Base-by-base conservation (phyloP, 805 yeast species). In the Monosporozyma solicola region DNA sequence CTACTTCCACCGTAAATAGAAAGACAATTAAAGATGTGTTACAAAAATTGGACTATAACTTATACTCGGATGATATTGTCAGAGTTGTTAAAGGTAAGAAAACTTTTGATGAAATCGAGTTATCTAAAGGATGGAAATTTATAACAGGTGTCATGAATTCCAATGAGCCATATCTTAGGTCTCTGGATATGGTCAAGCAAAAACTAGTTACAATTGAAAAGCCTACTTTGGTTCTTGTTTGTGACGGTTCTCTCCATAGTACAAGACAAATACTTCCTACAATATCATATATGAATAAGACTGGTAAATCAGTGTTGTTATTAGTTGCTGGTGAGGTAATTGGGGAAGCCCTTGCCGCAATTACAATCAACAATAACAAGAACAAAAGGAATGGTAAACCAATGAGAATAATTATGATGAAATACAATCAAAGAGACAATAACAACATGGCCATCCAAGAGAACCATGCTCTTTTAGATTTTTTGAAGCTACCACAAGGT, bases 101-200 rank as follows among this genome's bases (percentile, higher is more conserved):
- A 16, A 57, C 59, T 4, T 39, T 49, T 32, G 70, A 66, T 52
- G 64, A 62, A 31, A 45, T 66, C 8, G 67, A 64, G 9, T 51
- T 65, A 8, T 61, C 68, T n/a, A 60, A 65, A 45, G 71, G 70
- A 9, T 65, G 69, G 68, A 65, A 60, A 47, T 61, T 57, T 13
- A 57, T 60, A 5, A 56, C 57, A 16, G 70, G 71, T 16, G 50
- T 66, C 2, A 32, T 62, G 37, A 61, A 61, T 44, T 55, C 61
- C 20, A 64, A 64, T 48, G 67, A 64, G 32, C 55, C 65, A n/a
- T 67, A 66, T 49, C 51, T 65, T 39, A 60, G 66, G 48, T 64
- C 69, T 1, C 25, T 66, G 1, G 59, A 57, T n/a, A 25, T 66
- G 4, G 53, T 57, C 2, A 54, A 60, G 25, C 60, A 63, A 43